A percentile compares a stretch with the other conserved stretches of the same genome.
These are phyloP conservation scores for Closterium sp. DNA, from an alignment of 139 green algal genomes.

Conservation along the genomic window DNA sequence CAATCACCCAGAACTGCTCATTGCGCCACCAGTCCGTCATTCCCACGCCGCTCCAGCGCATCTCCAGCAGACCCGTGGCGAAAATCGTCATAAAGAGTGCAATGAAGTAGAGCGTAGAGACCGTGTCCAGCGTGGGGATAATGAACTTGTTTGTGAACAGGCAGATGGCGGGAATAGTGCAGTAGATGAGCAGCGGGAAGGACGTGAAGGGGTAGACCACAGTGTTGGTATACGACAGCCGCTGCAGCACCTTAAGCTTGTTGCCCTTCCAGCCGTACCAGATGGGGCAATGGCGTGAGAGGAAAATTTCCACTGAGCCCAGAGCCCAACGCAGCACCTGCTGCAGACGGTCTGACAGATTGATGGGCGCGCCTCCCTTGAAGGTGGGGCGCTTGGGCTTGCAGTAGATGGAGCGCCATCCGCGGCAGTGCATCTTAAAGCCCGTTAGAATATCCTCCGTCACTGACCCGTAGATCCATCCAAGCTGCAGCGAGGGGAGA, in stretches of 20 bases:
- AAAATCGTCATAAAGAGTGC: slow-evolving; percentile 47
- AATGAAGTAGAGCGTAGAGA: slow-evolving; percentile 40
- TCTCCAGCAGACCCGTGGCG: slow-evolving; percentile 47
- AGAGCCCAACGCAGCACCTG: slow-evolving; percentile 52
- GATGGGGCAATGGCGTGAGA: slow-evolving; percentile 42
- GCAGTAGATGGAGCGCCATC: slow-evolving; percentile 42
- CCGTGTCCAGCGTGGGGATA: slow-evolving; percentile 12
- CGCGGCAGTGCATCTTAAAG: slow-evolving; percentile 34
- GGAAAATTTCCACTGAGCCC: slow-evolving; percentile 52
- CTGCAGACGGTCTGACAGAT: slow-evolving; percentile 47
- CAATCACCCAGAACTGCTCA: slow-evolving; percentile 56
- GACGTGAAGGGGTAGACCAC: slow-evolving; percentile 50
- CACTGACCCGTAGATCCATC: slow-evolving; percentile 39
- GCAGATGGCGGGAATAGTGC: slow-evolving; percentile 42
- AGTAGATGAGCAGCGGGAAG: slow-evolving; percentile 45
- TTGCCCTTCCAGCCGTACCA: slow-evolving; percentile 21
- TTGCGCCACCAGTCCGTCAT: slow-evolving; percentile 54
- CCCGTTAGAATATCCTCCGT: slow-evolving; percentile 47
- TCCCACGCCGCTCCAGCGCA: slow-evolving; percentile 43
- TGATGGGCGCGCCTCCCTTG: slow-evolving; percentile 43
- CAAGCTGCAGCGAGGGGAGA: neutral
- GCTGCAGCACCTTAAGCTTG: slow-evolving; percentile 47
- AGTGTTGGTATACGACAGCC: slow-evolving; percentile 51
- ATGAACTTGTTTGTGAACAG: slow-evolving; percentile 56
- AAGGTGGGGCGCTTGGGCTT: slow-evolving; percentile 34